These are phyloP conservation scores for Gypsophila paniculata DNA, from an alignment of 179 eudicot genomes.

Conservation along the genomic window DNA sequence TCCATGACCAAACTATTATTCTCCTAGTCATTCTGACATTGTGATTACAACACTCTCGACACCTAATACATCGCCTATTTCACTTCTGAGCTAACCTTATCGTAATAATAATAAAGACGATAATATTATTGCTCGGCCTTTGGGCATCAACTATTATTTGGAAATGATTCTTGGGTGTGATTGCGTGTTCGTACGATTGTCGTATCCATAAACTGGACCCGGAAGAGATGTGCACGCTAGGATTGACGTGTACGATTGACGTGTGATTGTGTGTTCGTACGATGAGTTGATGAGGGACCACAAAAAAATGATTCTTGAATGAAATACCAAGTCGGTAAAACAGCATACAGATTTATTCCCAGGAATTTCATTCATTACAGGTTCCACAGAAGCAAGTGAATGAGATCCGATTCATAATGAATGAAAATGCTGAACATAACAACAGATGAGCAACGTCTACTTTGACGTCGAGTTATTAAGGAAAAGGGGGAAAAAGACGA, in stretches of 20 bases:
- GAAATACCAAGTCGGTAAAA: background rate
- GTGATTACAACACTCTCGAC: background rate
- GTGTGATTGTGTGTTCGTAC: too few species aligned
- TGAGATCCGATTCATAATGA: constrained; percentile 9
- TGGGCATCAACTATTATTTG: background rate
- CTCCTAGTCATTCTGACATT: background rate
- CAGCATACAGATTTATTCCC: background rate
- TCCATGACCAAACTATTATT: background rate
- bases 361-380: constrained; percentile 7
- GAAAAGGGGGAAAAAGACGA: background rate
- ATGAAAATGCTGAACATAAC: background rate
- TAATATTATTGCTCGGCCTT: background rate
- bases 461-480: background rate
- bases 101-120: background rate
- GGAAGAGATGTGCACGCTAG: background rate
- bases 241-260: too few species aligned
- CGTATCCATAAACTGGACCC: too few species aligned
- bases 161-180: background rate
- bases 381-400: background rate
- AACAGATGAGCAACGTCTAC: background rate
- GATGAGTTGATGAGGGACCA: background rate
- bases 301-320: background rate
- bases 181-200: background rate
- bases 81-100: background rate
- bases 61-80: background rate